Percentiles rank a stretch among this genome's conserved stretches.
Conservation (phyloP, 805 yeast genomes). For the Monosporozyma servazzii region DNA sequence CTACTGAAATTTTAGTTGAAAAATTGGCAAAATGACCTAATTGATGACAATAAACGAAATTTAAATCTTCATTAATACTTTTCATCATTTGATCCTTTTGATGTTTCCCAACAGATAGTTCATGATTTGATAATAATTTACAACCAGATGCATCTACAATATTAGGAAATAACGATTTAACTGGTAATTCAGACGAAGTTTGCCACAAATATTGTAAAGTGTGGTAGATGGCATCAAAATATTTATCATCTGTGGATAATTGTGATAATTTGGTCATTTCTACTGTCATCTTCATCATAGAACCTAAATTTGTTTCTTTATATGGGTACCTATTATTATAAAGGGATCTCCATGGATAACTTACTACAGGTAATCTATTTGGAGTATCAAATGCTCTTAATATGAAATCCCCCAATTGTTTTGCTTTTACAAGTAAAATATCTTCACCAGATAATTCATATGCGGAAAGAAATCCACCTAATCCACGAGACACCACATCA, state of each 20-base stretch:
- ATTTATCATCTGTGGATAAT: constrained; percentile 38
- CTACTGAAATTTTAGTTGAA: not conserved
- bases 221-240: constrained; percentile 42
- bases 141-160: constrained; percentile 46
- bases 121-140: constrained; percentile 22
- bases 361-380: constrained; percentile 42
- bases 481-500: constrained; percentile 32
- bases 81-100: constrained; percentile 31
- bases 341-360: constrained; percentile 35
- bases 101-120: constrained; percentile 29
- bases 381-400: constrained; percentile 53
- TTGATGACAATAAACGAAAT: constrained; percentile 30
- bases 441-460: constrained; percentile 39
- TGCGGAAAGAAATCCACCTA: constrained; percentile 46
- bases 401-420: constrained; percentile 39
- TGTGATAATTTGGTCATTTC: constrained; percentile 48
- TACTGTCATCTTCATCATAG: constrained; percentile 40
- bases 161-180: constrained; percentile 39
- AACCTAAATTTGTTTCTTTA: constrained; percentile 33
- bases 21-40: constrained; percentile 24
- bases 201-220: constrained; percentile 33
- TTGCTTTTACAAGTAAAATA: constrained; percentile 32
- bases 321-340: constrained; percentile 33
- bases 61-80: constrained; percentile 24
- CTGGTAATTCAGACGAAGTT: constrained; percentile 27